These are phyloP conservation scores for Mycena leptocephala DNA, from an alignment of 768 basidiomycete genomes.

Conservation along the genomic window DNA sequence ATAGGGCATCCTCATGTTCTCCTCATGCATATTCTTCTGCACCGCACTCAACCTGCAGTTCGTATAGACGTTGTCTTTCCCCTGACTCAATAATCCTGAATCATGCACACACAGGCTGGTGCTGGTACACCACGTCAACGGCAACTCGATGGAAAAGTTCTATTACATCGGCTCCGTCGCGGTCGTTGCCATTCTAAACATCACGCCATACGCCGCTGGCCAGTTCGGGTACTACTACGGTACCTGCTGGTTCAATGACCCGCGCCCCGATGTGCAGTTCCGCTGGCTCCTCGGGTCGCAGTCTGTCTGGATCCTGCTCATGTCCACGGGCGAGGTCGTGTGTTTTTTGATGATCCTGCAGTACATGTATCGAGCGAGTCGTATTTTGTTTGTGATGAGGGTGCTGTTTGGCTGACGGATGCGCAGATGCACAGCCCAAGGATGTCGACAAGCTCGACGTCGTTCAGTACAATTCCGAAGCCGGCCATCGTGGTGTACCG, in stretches of 20 bases:
- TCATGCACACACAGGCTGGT: no score
- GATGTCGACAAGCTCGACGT: neutral
- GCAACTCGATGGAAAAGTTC: no score
- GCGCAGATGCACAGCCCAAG: neutral
- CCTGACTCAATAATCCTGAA: neutral
- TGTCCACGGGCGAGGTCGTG: no score
- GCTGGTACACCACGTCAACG: no score
- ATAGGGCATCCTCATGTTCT: neutral
- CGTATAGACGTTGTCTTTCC: neutral
- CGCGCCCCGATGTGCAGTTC: no score
- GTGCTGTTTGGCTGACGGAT: constrained; percentile 1
- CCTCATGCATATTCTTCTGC: neutral
- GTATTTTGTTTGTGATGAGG: neutral
- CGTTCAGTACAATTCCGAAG: neutral
- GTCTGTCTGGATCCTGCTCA: no score
- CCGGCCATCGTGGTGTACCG: neutral
- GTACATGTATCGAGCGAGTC: neutral
- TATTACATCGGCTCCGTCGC: no score
- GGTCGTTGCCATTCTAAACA: no score
- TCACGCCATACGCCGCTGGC: no score
- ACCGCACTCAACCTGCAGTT: neutral
- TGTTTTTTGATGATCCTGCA: neutral
- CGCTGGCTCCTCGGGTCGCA: no score
- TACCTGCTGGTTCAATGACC: no score
- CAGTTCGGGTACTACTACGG: no score